Base-by-base conservation (phyloP, 2,329 filamentous ascomycete genomes). In the Juglanconis sp. region DNA sequence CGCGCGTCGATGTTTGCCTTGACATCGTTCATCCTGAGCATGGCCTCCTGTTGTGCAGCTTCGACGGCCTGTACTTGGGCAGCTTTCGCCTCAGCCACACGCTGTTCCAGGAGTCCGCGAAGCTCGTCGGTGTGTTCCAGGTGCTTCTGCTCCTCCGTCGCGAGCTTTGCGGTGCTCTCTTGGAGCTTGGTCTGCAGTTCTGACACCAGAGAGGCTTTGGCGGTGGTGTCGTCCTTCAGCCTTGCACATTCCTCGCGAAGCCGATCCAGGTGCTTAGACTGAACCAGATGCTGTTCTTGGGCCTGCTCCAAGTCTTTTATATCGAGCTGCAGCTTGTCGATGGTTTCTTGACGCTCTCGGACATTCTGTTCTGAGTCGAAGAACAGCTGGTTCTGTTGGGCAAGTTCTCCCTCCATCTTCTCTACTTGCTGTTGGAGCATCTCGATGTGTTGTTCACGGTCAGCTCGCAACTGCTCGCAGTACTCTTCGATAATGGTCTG, bases 21-120 rank as follows among this genome's bases (percentile, higher is more conserved):
- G 17, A 72, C 59, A 10, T 59, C 63, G 24, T 67, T 64, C 42
- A 73, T 63, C 17, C 66, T 68, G n/a, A 59, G 52, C n/a, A 69
- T 66, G n/a, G 72, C 70, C 60, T 76, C 69, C 8, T 58, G 63
- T 1, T 70, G 69, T 30, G 72, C 73, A 13, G 64, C 62, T 35
- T 72, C 63, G 1, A 70, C 58, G 13, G 73, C 71, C 35, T 68
- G 57, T 1, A 71, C 63, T 30, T 58, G 57, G 6, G 49, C 58
- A 13, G 13, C 30, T 10, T 24, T 59, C 64, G 61, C 17, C n/a
- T 60, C 36, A 50, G 56, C 38, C 17, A 72, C 56, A 58, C 59
- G 60, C 11, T 68, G 60, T 9, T 65, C 51, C 8, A 70, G n/a
- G 30, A 61, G 24, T 11, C 64, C 60, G 5, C 56, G 63, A 15